Evolutionary conservation across 2,329 filamentous ascomycete genomes (phyloP), one percentile per base, ranked within the genome.

Genomic region (Penicillium sp.): DNA sequence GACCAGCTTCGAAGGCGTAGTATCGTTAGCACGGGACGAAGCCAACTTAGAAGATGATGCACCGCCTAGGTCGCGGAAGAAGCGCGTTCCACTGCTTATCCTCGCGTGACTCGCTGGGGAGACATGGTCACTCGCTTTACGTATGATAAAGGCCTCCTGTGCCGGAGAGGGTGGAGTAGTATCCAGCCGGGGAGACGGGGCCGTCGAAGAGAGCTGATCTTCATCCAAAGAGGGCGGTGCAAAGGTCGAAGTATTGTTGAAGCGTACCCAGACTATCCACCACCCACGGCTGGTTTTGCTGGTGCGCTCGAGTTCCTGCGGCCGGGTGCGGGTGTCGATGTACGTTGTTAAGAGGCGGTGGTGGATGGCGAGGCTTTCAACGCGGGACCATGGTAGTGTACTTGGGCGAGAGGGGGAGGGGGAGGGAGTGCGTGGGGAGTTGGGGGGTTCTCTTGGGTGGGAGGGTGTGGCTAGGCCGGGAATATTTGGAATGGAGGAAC

Each of bases 191-290:
- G 50, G 50, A n/a, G 51, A 58, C 5, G 56, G 50, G 9, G 58
- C 47, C 5, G 35, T 30, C 9, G 58, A 61, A 18, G 60, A 62
- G 11, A 58, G 50, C 16, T 40, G 50, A 25, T 31, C 44, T 50
- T 30, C 35, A 38, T 20, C 35, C 16, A 13, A 18, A 24, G 54
- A 36, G 11, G 50, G 42, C 27, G 36, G 49, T 52, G 53, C 27
- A 50, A 45, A 48, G 31, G 44, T 35, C 42, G 41, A 13, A 30
- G 48, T 47, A 24, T 41, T 56, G 11, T 46, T 43, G 27, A 85
- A 67, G 8, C 81, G 76, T 67, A 86, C 79, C 83, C 84, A 87
- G 20, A 85, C 79, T 2, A 87, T 76, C 84, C 84, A 87, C 83
- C 83, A 87, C 6, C 81, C 81, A n/a, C 83, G 77, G 39, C 70